Evolutionary conservation across 495 filamentous ascomycete genomes (phyloP).

Genomic region (Viridothelium virens): DNA sequence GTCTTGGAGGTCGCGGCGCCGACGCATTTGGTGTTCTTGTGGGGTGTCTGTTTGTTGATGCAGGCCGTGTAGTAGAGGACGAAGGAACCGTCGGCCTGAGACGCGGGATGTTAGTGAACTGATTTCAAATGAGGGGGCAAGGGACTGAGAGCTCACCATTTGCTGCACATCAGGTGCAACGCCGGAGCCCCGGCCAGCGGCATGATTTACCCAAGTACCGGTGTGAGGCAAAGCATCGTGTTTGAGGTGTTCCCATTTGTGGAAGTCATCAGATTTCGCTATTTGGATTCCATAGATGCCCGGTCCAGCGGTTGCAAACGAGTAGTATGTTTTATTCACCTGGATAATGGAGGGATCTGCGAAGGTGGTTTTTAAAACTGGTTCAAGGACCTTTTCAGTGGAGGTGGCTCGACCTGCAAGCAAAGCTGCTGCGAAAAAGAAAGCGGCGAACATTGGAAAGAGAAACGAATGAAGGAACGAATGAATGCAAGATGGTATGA

Average conservation of each 20-base stretch:
- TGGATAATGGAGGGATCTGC: conserved; percentile 4
- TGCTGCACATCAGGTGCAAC: neutral
- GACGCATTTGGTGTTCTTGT: conserved; percentile 22
- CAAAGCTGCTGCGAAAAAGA: neutral
- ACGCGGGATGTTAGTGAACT: neutral
- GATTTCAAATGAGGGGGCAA: neutral
- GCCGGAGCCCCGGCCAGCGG: neutral
- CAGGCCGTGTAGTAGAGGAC: neutral
- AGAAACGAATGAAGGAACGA: conserved; percentile 4
- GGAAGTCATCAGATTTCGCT: neutral
- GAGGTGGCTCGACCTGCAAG: neutral
- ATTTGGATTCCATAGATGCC: neutral
- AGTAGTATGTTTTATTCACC: neutral
- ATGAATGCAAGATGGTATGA: neutral
- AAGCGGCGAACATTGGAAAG: neutral
- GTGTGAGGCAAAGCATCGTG: neutral
- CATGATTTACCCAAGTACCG: conserved; percentile 1
- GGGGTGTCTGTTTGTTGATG: neutral
- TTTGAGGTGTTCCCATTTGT: neutral
- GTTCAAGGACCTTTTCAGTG: neutral
- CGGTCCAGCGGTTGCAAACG: neutral
- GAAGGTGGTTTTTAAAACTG: neutral
- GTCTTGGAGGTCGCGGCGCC: conserved; percentile 21
- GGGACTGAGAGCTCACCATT: neutral
- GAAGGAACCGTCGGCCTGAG: neutral